Conservation (phyloP, 495 filamentous ascomycete genomes). For the Trichoderma erinaceum region DNA sequence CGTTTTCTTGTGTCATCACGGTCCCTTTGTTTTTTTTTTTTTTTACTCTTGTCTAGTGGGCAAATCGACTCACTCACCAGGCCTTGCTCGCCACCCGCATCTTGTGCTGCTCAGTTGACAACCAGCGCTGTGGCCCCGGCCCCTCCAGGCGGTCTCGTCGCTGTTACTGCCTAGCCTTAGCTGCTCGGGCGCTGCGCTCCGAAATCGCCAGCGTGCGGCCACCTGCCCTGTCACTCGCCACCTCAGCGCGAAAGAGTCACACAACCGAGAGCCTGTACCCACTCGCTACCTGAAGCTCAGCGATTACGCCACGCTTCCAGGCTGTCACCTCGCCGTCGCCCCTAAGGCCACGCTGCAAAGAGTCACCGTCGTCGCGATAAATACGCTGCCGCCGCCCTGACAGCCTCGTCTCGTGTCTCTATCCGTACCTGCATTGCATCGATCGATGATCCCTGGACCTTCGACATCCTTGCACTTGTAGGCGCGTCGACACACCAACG, state of each 20-base stretch:
- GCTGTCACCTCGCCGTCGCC: slow-evolving; percentile 14
- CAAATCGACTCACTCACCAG: slow-evolving; percentile 1
- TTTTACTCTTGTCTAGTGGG: not conserved
- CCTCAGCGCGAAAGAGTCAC: slow-evolving; percentile 15
- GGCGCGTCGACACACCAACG: not conserved
- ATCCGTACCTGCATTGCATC: not conserved
- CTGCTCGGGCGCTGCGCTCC: slow-evolving; percentile 5
- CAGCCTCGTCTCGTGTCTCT: not conserved
- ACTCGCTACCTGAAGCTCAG: slow-evolving; percentile 4
- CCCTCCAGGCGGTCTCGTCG: slow-evolving; percentile 2
- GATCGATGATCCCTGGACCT: slow-evolving; percentile 5
- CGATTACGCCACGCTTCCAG: slow-evolving; percentile 8
- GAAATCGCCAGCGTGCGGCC: slow-evolving; percentile 10
- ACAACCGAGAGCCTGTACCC: not conserved
- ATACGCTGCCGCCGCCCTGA: slow-evolving; percentile 13
- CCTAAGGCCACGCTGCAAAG: slow-evolving; percentile 14
- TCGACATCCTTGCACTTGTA: not conserved
- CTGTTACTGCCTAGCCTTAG: slow-evolving; percentile 11
- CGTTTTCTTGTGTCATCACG: not conserved
- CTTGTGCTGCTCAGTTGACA: not conserved
- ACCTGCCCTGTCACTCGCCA: slow-evolving; percentile 15
- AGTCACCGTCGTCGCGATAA: slow-evolving; percentile 14
- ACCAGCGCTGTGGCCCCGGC: slow-evolving; percentile 10
- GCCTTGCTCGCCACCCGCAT: not conserved
- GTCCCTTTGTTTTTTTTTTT: slow-evolving; percentile 1